These are phyloP conservation scores for Perkinsus marinus DNA, from an alignment of 169 alveolate species.

Conservation along the genomic window DNA sequence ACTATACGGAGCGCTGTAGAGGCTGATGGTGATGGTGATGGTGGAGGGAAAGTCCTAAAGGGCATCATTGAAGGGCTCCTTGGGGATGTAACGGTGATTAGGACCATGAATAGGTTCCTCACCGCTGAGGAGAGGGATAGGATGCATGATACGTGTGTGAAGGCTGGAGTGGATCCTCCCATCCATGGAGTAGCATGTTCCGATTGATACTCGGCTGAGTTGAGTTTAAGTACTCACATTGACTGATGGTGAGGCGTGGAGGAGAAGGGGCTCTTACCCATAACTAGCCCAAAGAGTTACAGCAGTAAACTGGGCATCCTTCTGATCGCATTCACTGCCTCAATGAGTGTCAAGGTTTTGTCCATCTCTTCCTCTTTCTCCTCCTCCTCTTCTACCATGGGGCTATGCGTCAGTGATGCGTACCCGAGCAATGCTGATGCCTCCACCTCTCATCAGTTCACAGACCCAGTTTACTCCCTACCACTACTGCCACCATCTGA, in stretches of 20 bases:
- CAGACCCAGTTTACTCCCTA: not conserved
- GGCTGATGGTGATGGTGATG: not conserved
- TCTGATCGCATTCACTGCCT: too few species aligned
- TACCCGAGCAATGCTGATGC: not conserved
- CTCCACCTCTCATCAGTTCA: not conserved
- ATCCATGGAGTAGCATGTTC: too few species aligned
- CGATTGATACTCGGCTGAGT: too few species aligned
- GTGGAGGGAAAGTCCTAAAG: not conserved
- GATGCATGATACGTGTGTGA: not conserved
- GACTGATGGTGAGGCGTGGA: too few species aligned
- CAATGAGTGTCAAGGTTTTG: too few species aligned
- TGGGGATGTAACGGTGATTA: not conserved
- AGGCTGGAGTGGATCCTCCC: not conserved
- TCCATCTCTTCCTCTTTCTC: too few species aligned
- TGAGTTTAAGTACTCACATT: not conserved
- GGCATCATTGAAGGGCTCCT: not conserved
- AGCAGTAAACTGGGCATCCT: too few species aligned
- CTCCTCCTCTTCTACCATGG: not conserved
- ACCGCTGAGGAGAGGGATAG: not conserved
- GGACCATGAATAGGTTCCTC: not conserved
- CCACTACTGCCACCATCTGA: not conserved
- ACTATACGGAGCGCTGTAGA: not conserved
- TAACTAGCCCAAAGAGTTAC: too few species aligned
- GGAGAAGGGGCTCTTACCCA: too few species aligned
- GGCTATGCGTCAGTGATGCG: not conserved